A percentile compares a stretch with the other conserved stretches of the same genome.
Conservation (phyloP, 2,329 filamentous ascomycete species). For the Colletotrichum karsti region DNA sequence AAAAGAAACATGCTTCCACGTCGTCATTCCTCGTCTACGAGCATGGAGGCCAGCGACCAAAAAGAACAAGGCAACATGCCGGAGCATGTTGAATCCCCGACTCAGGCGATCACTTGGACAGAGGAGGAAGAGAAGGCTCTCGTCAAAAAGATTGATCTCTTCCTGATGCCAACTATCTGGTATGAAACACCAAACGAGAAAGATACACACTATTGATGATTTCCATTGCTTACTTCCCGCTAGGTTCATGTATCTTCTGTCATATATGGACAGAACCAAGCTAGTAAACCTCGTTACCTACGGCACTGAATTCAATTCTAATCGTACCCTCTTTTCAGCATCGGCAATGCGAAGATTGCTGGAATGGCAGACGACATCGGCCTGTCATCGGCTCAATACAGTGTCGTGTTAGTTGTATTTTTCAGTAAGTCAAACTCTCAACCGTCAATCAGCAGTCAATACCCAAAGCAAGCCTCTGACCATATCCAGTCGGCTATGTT, state of each 20-base stretch:
- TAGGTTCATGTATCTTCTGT: slow-evolving; percentile 58
- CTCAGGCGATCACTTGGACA: neutral
- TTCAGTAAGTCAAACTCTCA: slow-evolving; percentile 50
- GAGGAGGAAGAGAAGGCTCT: slow-evolving; percentile 41
- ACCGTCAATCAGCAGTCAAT: no score
- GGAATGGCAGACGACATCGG: slow-evolving; percentile 52
- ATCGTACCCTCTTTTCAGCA: slow-evolving; percentile 38
- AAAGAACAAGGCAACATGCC: neutral
- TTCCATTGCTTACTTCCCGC: neutral
- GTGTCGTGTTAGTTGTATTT: slow-evolving; percentile 67
- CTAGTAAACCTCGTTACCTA: no score
- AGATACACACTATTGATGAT: no score
- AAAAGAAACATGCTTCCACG: neutral
- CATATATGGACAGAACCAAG: slow-evolving; percentile 67
- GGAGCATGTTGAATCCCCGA: neutral
- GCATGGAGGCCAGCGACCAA: slow-evolving; percentile 8
- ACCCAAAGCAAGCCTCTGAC: no score
- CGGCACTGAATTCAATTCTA: neutral
- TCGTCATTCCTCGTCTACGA: neutral
- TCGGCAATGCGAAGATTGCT: slow-evolving; percentile 65
- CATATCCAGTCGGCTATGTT: slow-evolving; percentile 75
- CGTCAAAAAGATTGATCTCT: slow-evolving; percentile 49
- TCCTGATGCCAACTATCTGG: slow-evolving; percentile 60
- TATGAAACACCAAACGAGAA: neutral
- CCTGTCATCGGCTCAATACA: slow-evolving; percentile 69